phyloP scores from a whole-genome alignment of 73 alveolate genomes.

The Paramecium bursaria region DNA sequence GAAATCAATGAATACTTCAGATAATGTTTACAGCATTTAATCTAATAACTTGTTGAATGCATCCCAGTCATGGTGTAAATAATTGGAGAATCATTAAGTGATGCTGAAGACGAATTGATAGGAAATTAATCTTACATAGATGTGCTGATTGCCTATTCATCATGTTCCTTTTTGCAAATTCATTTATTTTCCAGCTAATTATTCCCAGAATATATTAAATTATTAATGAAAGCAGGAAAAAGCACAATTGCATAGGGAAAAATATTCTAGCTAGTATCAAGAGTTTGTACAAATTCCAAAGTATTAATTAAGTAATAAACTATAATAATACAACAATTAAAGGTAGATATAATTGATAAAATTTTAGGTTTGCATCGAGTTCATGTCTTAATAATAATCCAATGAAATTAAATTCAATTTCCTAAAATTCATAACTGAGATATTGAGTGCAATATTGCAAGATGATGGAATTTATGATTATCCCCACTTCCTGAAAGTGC shows the following conservation, averaged over 20 bases:
- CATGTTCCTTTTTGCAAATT: conserved; percentile 20
- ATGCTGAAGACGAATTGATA: conserved; percentile 67
- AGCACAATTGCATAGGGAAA: conserved; percentile 14
- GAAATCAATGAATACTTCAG: conserved; percentile 81
- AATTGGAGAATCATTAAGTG: conserved; percentile 68
- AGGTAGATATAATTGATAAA: conserved; percentile 1
- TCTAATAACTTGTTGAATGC: conserved; percentile 74
- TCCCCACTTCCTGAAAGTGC: conserved; percentile 72
- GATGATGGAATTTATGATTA: conserved; percentile 82
- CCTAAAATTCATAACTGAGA: conserved; percentile 86
- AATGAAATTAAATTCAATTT: conserved; percentile 78
- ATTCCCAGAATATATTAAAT: conserved; percentile 19
- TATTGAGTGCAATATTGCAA: conserved; percentile 76
- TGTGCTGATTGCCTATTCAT: conserved; percentile 18
- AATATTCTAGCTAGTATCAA: conserved; percentile 29
- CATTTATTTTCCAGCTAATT: conserved; percentile 3
- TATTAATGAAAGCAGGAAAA: conserved; percentile 4
- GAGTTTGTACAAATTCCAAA: conserved; percentile 57
- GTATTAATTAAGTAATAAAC: conserved; percentile 22
- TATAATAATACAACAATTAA: conserved; percentile 18
- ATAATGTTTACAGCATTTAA: conserved; percentile 78
- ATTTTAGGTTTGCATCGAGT: neutral
- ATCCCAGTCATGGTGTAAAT: conserved; percentile 73
- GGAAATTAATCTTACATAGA: conserved; percentile 52
- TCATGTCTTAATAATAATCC: conserved; percentile 10